Conservation (phyloP, 768 basidiomycete species). For the Termitomyces sp. region DNA sequence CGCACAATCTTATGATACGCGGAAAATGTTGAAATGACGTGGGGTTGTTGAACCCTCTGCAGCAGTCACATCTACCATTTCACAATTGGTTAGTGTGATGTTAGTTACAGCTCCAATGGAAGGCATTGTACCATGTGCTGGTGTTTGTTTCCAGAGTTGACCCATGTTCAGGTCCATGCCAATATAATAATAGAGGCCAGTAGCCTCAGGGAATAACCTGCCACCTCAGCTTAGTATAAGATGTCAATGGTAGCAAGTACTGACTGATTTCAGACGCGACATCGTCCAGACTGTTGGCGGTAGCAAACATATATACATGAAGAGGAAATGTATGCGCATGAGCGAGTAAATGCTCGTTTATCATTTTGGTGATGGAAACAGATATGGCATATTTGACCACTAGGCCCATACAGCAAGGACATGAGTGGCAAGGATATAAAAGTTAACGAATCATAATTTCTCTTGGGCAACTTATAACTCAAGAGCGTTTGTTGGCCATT, state of each 20-base stretch:
- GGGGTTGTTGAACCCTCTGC: too few species aligned
- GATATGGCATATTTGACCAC: conserved; percentile 64
- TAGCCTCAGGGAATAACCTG: too few species aligned
- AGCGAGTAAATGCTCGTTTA: conserved; percentile 48
- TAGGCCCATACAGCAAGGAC: conserved; percentile 44
- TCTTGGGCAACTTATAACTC: conserved; percentile 22
- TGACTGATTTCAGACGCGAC: conserved; percentile 55
- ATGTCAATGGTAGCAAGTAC: conserved; percentile 52
- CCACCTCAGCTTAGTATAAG: conserved; percentile 47
- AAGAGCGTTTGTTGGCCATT: conserved; percentile 22
- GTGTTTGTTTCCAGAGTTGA: too few species aligned
- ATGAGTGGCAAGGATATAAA: conserved; percentile 60
- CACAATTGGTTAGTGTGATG: too few species aligned
- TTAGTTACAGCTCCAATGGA: too few species aligned
- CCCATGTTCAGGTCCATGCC: too few species aligned
- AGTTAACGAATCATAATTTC: conserved; percentile 33
- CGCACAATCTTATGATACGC: conserved; percentile 61
- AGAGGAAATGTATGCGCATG: conserved; percentile 47
- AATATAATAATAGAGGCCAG: too few species aligned
- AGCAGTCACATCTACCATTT: too few species aligned
- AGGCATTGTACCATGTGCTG: too few species aligned
- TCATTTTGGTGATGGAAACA: conserved; percentile 31
- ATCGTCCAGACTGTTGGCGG: conserved; percentile 31
- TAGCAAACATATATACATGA: conserved; percentile 57
- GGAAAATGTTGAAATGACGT: conserved; percentile 47